Conservation (phyloP, 805 yeast species). For the Suhomyces emberorum region DNA sequence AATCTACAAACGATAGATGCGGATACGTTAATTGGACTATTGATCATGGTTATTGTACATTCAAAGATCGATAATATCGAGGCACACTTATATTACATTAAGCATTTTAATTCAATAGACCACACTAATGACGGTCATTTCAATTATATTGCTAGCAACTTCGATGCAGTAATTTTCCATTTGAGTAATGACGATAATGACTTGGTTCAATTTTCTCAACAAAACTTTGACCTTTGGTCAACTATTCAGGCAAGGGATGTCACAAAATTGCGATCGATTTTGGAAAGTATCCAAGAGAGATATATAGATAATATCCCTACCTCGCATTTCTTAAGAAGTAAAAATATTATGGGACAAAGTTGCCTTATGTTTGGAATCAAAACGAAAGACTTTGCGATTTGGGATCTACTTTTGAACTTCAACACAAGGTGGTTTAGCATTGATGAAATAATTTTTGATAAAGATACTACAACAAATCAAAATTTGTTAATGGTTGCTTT, state of each 20-base stretch:
- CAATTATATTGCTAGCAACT: slow-evolving; percentile 78
- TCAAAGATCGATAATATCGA: slow-evolving; percentile 57
- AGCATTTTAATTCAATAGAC: slow-evolving; percentile 47
- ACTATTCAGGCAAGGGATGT: slow-evolving; percentile 37
- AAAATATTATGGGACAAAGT: slow-evolving; percentile 61
- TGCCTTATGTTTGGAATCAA: slow-evolving; percentile 60
- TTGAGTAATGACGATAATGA: slow-evolving; percentile 37
- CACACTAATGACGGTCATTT: slow-evolving; percentile 49
- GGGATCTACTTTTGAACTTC: slow-evolving; percentile 44
- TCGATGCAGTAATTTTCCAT: slow-evolving; percentile 77
- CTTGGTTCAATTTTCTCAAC: slow-evolving; percentile 40
- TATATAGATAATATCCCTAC: slow-evolving; percentile 13
- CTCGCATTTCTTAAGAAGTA: slow-evolving; percentile 20
- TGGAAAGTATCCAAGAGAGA: slow-evolving; percentile 1
- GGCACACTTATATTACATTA: slow-evolving; percentile 63
- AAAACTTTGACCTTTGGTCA: slow-evolving; percentile 54
- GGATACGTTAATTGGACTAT: slow-evolving; percentile 70
- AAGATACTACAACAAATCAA: slow-evolving; percentile 46
- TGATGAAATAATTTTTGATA: slow-evolving; percentile 68
- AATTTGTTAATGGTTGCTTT: slow-evolving; percentile 63
- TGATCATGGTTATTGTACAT: slow-evolving; percentile 67
- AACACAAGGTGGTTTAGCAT: slow-evolving; percentile 51
- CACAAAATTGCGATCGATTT: slow-evolving; percentile 8
- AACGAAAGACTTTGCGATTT: slow-evolving; percentile 41
- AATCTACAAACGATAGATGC: slow-evolving; percentile 56